Base-by-base conservation (phyloP, 148 eudicot genomes). In the Cornus kousa region DNA sequence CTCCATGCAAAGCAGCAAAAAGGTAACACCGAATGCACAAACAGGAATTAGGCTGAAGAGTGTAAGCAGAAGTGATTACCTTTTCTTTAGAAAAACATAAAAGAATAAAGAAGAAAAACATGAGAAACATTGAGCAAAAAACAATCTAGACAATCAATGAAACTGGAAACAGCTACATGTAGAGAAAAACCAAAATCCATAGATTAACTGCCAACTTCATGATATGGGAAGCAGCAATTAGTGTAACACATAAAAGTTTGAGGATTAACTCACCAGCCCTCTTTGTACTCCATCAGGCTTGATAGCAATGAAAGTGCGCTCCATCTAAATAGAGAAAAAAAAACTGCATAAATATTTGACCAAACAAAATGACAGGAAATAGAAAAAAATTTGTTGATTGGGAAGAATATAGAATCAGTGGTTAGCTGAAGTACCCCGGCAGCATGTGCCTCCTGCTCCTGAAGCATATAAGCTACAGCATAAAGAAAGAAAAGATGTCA, bases 281-380 rank as follows among this genome's bases (percentile, higher is more conserved):
- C 99, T 92, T 74, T 97, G 99, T 19, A 94, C 99, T 81, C 99
- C 97, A 86, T 97, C 99, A 19, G 98, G 99, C 84, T 96, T 97
- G 91, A 97, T 97, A 80, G 97, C 98, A 81, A 97, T 94, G 82
- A 97, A 97, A 86, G 94, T 91, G 80, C 98, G 92, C 92, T 97
- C 99, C 93, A 88, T 79, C 98, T 94, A 69, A 28, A 75, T 68
- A 79, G 11, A 79, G 11, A 12, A 35, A 80, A 78, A 53, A 50
- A 48, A 70, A 35, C 46, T 9, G 24, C 35, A 48, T 16, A 62
- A 28, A 43, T 57, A 20, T 65, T 17, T 6, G 62, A 78, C 73
- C 59, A 72, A 68, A 57, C 32, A 78, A 24, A 62, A n/a, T 35
- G n/a, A 67, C 33, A 60, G 6, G 64, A 74, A 77, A 5, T 70